Evolutionary conservation across 2,329 filamentous ascomycete species (phyloP), one percentile per base, ranked within the genome.

Genomic region (Alternaria sp.): DNA sequence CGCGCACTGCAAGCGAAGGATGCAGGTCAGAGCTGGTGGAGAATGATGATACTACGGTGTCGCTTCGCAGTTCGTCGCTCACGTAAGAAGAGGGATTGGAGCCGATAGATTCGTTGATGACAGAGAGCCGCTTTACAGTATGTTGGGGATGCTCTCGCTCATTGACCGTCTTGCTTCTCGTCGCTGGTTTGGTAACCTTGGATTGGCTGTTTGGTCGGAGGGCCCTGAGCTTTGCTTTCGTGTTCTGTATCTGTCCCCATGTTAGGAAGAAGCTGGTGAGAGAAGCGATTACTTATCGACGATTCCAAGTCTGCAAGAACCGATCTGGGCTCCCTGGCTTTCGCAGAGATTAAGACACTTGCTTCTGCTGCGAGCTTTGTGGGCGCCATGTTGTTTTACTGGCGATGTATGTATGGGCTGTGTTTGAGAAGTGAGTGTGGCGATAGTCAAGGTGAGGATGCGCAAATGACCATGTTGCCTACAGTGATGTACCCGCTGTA

Each of bases 1-100:
- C 93, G 77, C 90, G 89, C 14, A 48, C 52, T 44, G 41, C 39
- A 4, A 58, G 37, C 4, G 51, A 48, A 36, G 46, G 40, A 36
- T 56, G 34, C 5, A 46, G 28, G 10, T 48, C 8, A 34, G 50
- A 23, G 14, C 37, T 6, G 37, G 26, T 28, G 17, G 42, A 31
- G 21, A 28, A 10, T 14, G 54, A 40, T 1, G 39, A 45, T 11
- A 40, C 13, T 29, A 13, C 39, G 11, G 36, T 44, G 40, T 51
- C 54, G 34, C 39, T 42, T 33, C 13, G 46, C n/a, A 29, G 29
- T 51, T 40, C 40, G 24, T 53, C 40, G 23, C 31, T 50, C 3
- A 45, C 39, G 8, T 31, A 37, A 29, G 36, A 29, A 34, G 44
- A 17, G n/a, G 52, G 7, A 17, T 37, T 31, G 4, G 11, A 29